These are phyloP conservation scores for Trifolium repens DNA, from an alignment of 306 rosid species.

Conservation along the genomic window DNA sequence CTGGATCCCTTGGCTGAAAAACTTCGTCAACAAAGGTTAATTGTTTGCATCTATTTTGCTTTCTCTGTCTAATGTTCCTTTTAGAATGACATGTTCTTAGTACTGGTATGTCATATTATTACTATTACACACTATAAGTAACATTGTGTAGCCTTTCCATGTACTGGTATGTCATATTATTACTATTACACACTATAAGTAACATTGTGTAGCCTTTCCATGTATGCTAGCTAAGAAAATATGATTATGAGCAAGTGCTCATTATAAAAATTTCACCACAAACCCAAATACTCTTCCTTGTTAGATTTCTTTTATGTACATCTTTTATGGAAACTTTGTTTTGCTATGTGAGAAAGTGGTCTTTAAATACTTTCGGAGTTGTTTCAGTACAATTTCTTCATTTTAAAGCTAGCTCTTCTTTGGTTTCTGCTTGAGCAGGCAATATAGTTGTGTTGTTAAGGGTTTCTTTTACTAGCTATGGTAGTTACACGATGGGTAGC, in stretches of 20 bases:
- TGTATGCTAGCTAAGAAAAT: conserved; percentile 2
- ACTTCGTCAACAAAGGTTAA: conserved; percentile 91
- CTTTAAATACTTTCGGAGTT: neutral
- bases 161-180: neutral
- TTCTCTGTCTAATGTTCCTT: neutral
- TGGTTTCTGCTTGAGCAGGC: neutral
- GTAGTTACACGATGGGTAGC: neutral
- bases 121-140: neutral
- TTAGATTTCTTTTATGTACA: conserved; percentile 5
- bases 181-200: neutral
- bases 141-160: conserved; percentile 4
- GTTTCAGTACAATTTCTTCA: conserved; percentile 5
- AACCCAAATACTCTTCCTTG: neutral
- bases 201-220: conserved; percentile 7
- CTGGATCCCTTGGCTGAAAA: conserved; percentile 88
- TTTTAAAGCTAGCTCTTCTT: conserved; percentile 10
- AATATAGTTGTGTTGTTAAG: neutral
- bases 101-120: neutral
- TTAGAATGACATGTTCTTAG: neutral
- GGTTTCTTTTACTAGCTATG: neutral
- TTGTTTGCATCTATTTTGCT: neutral
- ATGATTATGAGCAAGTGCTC: neutral
- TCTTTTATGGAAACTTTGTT: conserved; percentile 13
- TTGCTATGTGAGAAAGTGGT: conserved; percentile 5
- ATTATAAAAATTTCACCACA: neutral